Conservation (phyloP, 2,329 filamentous ascomycete species). For the Xylaria sp. region DNA sequence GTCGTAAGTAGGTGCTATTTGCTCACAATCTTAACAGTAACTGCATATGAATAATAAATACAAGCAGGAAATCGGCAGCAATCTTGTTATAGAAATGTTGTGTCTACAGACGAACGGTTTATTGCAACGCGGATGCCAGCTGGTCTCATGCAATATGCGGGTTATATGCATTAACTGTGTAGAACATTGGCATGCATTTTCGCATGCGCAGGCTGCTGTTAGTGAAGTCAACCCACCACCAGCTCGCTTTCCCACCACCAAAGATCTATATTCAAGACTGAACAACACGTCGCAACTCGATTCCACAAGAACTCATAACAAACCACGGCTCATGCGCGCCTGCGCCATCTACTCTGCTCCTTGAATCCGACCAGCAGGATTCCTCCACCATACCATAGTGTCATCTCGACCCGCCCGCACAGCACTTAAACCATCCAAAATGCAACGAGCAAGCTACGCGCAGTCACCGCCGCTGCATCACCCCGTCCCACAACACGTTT, state of each 20-base stretch:
- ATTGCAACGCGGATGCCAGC: not conserved
- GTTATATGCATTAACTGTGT: not conserved
- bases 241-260: not conserved
- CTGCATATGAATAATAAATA: not conserved
- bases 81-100: no score
- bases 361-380: not conserved
- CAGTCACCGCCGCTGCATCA: constrained; percentile 96
- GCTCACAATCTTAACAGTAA: not conserved
- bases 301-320: constrained; percentile 1
- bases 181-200: constrained; percentile 9
- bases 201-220: not conserved
- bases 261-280: not conserved
- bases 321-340: not conserved
- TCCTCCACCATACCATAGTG: not conserved
- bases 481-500: constrained; percentile 97
- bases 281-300: constrained; percentile 7
- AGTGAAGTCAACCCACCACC: constrained; percentile 3
- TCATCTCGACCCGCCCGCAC: constrained; percentile 4
- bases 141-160: not conserved
- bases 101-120: not conserved
- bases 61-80: no score
- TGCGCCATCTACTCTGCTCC: not conserved
- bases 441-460: constrained; percentile 88
- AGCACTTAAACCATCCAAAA: constrained; percentile 55
- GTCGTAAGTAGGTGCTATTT: no score